Base-by-base conservation (phyloP, 2,329 filamentous ascomycete genomes). In the Cladophialophora bantiana region DNA sequence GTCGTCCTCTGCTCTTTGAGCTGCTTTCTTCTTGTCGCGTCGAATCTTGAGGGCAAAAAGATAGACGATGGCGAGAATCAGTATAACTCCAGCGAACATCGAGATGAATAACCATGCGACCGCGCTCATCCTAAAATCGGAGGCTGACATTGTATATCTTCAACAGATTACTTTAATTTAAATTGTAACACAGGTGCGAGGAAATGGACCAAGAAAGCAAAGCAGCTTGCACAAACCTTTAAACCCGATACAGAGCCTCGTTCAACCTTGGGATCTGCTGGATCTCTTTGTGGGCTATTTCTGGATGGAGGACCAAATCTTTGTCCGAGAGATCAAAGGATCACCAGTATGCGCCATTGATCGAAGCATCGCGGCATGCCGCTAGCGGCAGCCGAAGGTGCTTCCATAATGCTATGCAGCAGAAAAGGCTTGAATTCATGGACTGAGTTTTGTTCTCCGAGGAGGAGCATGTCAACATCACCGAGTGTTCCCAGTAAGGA, bases 61-160 rank as follows among this genome's bases (percentile, higher is more conserved):
- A 56, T 68, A 65, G 42, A 68, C 57, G n/a, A 68, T 40, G 45
- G 57, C 57, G 26, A 70, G 54, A 38, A 70, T 68, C 7, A 68
- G 50, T 10, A 70, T 42, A 50, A 67, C 53, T 13, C 55, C 62
- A 20, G 68, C 58, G n/a, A 70, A 68, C 3, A 70, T 61, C 9
- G 66, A 59, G 18, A 70, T 58, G 35, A 66, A 58, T 31, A 65
- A 56, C 68, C 68, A 70, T 5, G 65, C 68, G 36, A 70, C 34
- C 10, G 65, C 62, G 6, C 65, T 59, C 65, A 70, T 70, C n/a
- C 34, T 57, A 42, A 53, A 31, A 36, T 57, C 38, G 18, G 63
- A 65, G 34, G 50, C 7, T 2, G 64, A 36, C 66, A 68, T 68
- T 53, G 42, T 31, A 34, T 57, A n/a, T 36, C 7, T n/a, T 12